Conservation (phyloP, 192 early-diverging fungal species). For the Coemansia sp. region DNA sequence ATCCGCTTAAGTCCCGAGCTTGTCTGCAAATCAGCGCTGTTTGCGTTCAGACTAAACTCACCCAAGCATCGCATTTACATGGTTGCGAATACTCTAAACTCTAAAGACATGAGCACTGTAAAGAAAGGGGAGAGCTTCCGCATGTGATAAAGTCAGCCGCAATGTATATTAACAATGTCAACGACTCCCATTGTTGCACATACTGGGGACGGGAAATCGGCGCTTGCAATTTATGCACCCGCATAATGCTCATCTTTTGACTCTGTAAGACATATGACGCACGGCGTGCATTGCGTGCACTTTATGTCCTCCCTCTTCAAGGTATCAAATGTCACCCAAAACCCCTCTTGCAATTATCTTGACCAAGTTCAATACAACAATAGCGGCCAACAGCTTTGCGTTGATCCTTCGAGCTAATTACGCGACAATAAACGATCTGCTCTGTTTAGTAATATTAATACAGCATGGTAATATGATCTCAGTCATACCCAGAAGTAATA, state of each 20-base stretch:
- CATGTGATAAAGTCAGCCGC: neutral
- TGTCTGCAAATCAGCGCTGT: neutral
- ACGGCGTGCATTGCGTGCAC: constrained; percentile 1
- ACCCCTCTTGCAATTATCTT: neutral
- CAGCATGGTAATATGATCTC: neutral
- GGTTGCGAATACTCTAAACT: neutral
- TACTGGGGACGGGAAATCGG: neutral
- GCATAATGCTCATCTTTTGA: neutral
- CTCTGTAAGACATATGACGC: constrained; percentile 3
- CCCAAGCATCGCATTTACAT: neutral
- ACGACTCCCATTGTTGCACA: neutral
- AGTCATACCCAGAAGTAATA: constrained; percentile 4
- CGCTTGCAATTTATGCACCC: constrained; percentile 3
- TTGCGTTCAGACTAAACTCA: no score
- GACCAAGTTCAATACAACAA: neutral
- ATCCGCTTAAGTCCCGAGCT: neutral
- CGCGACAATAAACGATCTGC: constrained; percentile 5
- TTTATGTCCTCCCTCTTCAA: neutral
- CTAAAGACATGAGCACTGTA: neutral
- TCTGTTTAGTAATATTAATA: neutral
- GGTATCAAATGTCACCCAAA: neutral
- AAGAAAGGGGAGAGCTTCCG: neutral
- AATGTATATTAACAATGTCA: neutral
- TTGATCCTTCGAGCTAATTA: neutral
- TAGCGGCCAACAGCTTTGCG: neutral